Evolutionary conservation across 1,284 basidiomycete species (phyloP).

Genomic region (Inonotus hispidus): DNA sequence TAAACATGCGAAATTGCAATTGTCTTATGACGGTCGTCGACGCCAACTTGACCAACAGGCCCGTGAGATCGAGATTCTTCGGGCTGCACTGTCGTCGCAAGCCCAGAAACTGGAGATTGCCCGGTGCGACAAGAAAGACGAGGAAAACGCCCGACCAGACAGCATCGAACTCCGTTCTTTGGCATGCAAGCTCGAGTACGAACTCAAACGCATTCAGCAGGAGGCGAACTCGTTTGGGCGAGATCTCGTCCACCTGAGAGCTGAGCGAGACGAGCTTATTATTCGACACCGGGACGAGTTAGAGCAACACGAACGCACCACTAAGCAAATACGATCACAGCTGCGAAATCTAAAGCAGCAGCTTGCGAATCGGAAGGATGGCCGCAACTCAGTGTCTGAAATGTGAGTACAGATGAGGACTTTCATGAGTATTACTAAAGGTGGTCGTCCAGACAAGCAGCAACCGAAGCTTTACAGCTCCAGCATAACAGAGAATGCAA

Average conservation of each 20-base stretch:
- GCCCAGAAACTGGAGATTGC: constrained; percentile 57
- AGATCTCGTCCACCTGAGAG: constrained; percentile 62
- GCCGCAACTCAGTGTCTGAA: neutral
- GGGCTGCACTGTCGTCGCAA: constrained; percentile 54
- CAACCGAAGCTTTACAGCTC: constrained; percentile 49
- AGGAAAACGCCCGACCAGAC: constrained; percentile 53
- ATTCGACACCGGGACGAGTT: constrained; percentile 48
- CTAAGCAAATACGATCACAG: constrained; percentile 62
- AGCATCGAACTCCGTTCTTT: constrained; percentile 56
- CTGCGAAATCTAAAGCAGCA: constrained; percentile 63
- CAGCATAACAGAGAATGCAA: constrained; percentile 85
- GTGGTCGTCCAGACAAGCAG: constrained; percentile 39
- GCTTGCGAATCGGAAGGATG: constrained; percentile 38
- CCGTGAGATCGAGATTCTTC: constrained; percentile 68
- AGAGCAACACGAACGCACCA: constrained; percentile 46
- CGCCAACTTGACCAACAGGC: constrained; percentile 67
- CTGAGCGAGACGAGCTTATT: constrained; percentile 61
- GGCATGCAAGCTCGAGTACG: constrained; percentile 59
- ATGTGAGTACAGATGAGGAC: neutral
- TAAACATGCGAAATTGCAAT: constrained; percentile 53
- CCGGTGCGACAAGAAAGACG: constrained; percentile 59
- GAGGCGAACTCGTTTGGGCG: constrained; percentile 71
- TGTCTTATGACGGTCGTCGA: constrained; percentile 64
- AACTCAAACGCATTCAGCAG: constrained; percentile 60
- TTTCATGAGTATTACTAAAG: neutral